These are phyloP conservation scores for Parasarocladium wereldwijsianum DNA, from an alignment of 2,329 filamentous ascomycete species.

Conservation along the genomic window DNA sequence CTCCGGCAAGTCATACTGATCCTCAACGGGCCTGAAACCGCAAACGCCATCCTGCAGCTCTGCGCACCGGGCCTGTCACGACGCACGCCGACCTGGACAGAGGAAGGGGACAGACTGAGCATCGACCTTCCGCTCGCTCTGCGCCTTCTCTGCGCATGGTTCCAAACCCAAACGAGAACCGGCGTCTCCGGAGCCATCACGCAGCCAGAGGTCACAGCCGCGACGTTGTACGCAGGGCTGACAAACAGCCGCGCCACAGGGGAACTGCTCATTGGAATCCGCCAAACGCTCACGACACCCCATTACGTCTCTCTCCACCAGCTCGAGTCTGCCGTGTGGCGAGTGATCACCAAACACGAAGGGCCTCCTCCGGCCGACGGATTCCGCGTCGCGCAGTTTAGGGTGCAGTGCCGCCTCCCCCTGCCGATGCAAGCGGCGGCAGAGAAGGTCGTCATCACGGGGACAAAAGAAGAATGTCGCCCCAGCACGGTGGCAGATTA, in stretches of 20 bases:
- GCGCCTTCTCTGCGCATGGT: conserved; percentile 20
- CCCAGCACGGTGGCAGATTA: conserved; percentile 20
- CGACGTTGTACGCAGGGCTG: conserved; percentile 15
- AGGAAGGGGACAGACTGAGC: conserved; percentile 11
- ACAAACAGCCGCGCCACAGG: conserved; percentile 14
- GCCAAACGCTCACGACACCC: conserved; percentile 16
- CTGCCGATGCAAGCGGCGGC: conserved; percentile 7
- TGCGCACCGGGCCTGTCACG: conserved; percentile 20
- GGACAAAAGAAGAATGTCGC: conserved; percentile 17
- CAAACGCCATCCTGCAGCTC: conserved; percentile 18
- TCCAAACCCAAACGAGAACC: conserved; percentile 12
- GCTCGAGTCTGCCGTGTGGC: conserved; percentile 22
- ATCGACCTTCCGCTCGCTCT: conserved; percentile 19
- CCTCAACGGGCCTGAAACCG: conserved; percentile 20
- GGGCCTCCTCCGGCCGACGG: conserved; percentile 18
- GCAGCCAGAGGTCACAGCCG: conserved; percentile 18
- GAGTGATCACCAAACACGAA: conserved; percentile 16
- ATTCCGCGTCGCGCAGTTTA: conserved; percentile 20
- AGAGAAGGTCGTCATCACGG: conserved; percentile 16
- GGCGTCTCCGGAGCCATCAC: conserved; percentile 3
- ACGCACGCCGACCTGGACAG: conserved; percentile 17
- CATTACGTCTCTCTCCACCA: conserved; percentile 22
- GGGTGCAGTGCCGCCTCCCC: conserved; percentile 18
- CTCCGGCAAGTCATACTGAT: conserved; percentile 21
- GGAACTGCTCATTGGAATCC: conserved; percentile 15